Evolutionary conservation across 2,329 filamentous ascomycete species (phyloP).

Genomic region (Camillea tinctor): DNA sequence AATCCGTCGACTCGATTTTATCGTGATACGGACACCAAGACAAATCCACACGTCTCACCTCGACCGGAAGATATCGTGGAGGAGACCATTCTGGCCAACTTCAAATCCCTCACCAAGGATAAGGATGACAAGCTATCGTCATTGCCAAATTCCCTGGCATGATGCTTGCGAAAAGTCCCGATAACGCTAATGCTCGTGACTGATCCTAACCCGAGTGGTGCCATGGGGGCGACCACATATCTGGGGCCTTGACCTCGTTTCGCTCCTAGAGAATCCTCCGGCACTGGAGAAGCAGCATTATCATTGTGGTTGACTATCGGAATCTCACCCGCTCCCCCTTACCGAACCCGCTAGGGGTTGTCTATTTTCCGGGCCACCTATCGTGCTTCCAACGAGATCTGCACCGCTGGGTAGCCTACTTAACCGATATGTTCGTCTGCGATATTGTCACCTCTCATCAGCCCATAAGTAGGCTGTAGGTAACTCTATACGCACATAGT

Average conservation of each 20-base stretch:
- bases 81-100: background rate
- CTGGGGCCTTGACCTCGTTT: background rate
- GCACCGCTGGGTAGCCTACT: background rate
- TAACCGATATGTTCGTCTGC: background rate
- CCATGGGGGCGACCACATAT: background rate
- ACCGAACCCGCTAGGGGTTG: background rate
- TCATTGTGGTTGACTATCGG: background rate
- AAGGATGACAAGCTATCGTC: background rate
- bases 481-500: background rate
- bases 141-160: background rate
- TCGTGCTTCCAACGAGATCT: background rate
- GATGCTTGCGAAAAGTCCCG: background rate
- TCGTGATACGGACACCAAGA: background rate
- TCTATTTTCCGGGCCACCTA: background rate
- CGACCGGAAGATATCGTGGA: background rate
- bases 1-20: background rate
- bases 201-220: background rate
- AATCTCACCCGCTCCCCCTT: background rate
- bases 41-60: background rate
- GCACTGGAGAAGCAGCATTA: background rate
- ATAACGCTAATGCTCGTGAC: background rate
- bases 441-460: background rate
- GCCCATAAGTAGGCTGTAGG: background rate
- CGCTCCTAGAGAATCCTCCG: background rate
- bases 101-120: background rate